phyloP scores from a whole-genome alignment of 2,329 filamentous ascomycete genomes.

The Aspergillus aculeatinus region DNA sequence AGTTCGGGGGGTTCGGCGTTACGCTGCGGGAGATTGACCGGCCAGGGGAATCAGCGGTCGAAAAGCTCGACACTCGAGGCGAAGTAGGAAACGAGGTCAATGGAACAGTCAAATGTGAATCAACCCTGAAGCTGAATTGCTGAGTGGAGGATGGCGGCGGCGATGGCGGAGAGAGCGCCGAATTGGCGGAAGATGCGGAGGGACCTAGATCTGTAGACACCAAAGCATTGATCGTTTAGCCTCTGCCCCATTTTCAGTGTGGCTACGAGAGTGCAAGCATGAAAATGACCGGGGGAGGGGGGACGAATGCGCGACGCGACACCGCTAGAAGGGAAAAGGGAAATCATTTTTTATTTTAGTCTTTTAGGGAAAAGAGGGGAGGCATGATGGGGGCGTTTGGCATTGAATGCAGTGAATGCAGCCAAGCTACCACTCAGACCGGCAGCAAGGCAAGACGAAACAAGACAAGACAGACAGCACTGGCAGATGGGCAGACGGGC shows the following conservation, averaged over 20 bases:
- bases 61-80: conserved; percentile 39
- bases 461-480: too few relatives aligned
- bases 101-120: conserved; percentile 32
- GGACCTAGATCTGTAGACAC: conserved; percentile 37
- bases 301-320: neutral
- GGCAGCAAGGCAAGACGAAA: too few relatives aligned
- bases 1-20: conserved; percentile 28
- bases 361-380: neutral
- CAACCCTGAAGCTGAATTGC: conserved; percentile 29
- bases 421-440: conserved; percentile 8
- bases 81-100: conserved; percentile 35
- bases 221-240: conserved; percentile 15
- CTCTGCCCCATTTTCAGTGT: conserved; percentile 9
- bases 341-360: neutral
- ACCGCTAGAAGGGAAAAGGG: neutral
- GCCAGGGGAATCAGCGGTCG: conserved; percentile 36
- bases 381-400: neutral
- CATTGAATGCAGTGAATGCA: conserved; percentile 10
- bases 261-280: neutral
- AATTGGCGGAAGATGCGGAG: conserved; percentile 39
- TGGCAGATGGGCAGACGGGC: neutral
- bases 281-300: neutral
- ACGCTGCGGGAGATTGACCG: conserved; percentile 27
- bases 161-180: conserved; percentile 34
- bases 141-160: conserved; percentile 29